Evolutionary conservation across 2,329 filamentous ascomycete species (phyloP).

Genomic region (Tricladium varicosporioides): DNA sequence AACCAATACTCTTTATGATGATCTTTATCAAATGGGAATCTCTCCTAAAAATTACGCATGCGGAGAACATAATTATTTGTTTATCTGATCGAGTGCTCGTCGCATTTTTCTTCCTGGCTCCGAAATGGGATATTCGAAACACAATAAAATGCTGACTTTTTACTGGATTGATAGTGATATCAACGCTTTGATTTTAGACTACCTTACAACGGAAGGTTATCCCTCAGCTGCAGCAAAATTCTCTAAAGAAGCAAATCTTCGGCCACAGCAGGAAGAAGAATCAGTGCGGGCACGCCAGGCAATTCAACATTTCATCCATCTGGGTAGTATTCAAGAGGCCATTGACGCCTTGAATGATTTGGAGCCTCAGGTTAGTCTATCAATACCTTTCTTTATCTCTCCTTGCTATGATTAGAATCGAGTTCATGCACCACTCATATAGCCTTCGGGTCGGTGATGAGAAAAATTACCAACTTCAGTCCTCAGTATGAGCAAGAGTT

Average conservation of each 20-base stretch:
- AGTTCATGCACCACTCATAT: conserved; percentile 99
- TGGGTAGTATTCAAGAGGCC: conserved; percentile 79
- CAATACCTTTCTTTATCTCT: conserved; percentile 11
- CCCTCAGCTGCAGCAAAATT: conserved; percentile 90
- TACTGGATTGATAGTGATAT: conserved; percentile 67
- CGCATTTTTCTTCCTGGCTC: no score
- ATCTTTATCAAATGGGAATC: conserved; percentile 98
- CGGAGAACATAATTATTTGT: conserved; percentile 87
- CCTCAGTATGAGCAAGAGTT: conserved; percentile 73
- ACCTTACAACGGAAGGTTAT: conserved; percentile 93
- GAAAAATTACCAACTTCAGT: conserved; percentile 74
- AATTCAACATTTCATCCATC: conserved; percentile 82
- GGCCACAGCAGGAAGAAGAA: conserved; percentile 67
- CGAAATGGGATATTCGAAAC: no score
- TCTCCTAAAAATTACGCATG: conserved; percentile 89
- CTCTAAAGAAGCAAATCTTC: conserved; percentile 87
- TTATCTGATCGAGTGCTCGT: conserved; percentile 55
- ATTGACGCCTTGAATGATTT: conserved; percentile 87
- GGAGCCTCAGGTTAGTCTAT: conserved; percentile 78
- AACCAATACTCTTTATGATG: conserved; percentile 58
- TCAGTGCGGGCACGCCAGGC: conserved; percentile 76
- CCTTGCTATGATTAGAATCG: conserved; percentile 85
- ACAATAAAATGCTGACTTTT: conserved; percentile 19
- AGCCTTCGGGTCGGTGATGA: conserved; percentile 86
- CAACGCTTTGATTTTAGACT: conserved; percentile 93